Evolutionary conservation across 2,329 filamentous ascomycete genomes (phyloP).

Genomic region (Leptoxyphium fumago): DNA sequence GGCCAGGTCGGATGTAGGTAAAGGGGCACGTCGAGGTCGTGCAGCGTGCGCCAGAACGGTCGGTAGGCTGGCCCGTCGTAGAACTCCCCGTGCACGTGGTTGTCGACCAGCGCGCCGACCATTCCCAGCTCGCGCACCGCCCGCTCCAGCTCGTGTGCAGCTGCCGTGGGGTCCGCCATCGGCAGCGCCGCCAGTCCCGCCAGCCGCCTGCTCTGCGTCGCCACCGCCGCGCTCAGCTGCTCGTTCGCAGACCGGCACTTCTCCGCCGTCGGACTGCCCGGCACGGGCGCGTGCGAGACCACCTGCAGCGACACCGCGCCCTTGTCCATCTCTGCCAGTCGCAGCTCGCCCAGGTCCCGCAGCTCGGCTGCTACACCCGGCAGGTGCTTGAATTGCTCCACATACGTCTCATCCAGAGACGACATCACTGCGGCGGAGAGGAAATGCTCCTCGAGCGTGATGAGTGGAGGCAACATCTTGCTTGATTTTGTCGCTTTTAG

Average conservation of each 20-base stretch:
- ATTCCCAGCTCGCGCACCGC: conserved; percentile 19
- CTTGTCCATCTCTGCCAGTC: conserved; percentile 20
- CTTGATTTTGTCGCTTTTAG: neutral
- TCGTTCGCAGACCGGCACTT: conserved; percentile 20
- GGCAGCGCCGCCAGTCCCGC: conserved; percentile 22
- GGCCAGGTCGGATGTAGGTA: conserved; percentile 38
- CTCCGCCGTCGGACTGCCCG: conserved; percentile 12
- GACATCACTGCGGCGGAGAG: conserved; percentile 15
- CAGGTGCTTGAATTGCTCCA: conserved; percentile 20
- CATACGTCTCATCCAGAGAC: conserved; percentile 14
- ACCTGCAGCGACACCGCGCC: conserved; percentile 20
- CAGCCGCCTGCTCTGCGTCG: conserved; percentile 14
- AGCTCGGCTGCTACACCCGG: conserved; percentile 16
- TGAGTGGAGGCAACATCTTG: conserved; percentile 13
- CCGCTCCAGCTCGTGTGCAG: conserved; percentile 19
- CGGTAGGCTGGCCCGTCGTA: conserved; percentile 14
- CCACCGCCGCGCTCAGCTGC: conserved; percentile 17
- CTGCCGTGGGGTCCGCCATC: conserved; percentile 16
- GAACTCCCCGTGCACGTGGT: conserved; percentile 20
- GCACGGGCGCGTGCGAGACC: conserved; percentile 19
- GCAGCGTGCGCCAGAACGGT: conserved; percentile 20
- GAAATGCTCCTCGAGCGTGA: conserved; percentile 15
- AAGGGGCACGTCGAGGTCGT: conserved; percentile 34
- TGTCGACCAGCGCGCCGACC: conserved; percentile 23
- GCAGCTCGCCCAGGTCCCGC: conserved; percentile 13